Base-by-base conservation (phyloP, 208 protist species). In the Acanthamoeba triangularis region DNA sequence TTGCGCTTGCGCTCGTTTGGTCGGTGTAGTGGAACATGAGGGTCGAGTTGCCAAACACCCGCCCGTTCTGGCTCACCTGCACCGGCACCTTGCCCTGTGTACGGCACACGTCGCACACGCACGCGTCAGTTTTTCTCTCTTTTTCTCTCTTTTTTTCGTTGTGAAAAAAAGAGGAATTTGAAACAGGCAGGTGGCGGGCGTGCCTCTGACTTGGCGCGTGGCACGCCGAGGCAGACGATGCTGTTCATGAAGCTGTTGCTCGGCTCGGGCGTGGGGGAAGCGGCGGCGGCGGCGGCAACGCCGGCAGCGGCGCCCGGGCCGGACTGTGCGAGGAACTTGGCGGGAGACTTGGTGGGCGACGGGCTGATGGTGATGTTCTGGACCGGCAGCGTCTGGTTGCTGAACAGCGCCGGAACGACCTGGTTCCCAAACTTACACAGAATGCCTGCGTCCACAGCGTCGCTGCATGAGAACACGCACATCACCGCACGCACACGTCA, bases 351-450 rank as follows among this genome's bases (percentile, higher is more conserved):
- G n/a, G n/a, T n/a, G n/a, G n/a, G n/a, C n/a, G n/a, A n/a, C n/a
- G n/a, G n/a, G n/a, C n/a, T n/a, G n/a, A n/a, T 80, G 35, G 76
- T 84, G 7, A 30, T 25, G 76, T 84, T 84, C 3, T 35, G 20
- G 44, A 56, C 2, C 3, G 76, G 35, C 47, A 84, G 13, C 76
- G 76, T 30, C 76, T 84, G 35, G n/a, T 84, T 84, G 76, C 76
- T 84, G 76, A 84, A 84, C 16, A 84, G 16, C 10, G 76, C 76
- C 76, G 35, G 41, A 2, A 56, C 28, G 37, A 84, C 47, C 37
- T 84, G 20, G n/a, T 84, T 33, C 3, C 76, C 76, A 54, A 84
- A 84, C n/a, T 84, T 84, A 23, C 76, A 84, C 44, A 56, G 41
- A 30, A 84, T 84, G 76, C 76, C n/a, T n/a, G n/a, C n/a, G n/a